Percentiles rank a stretch among this genome's conserved stretches.
Conservation (phyloP, 805 yeast species). For the Cyberlindnera americana region DNA sequence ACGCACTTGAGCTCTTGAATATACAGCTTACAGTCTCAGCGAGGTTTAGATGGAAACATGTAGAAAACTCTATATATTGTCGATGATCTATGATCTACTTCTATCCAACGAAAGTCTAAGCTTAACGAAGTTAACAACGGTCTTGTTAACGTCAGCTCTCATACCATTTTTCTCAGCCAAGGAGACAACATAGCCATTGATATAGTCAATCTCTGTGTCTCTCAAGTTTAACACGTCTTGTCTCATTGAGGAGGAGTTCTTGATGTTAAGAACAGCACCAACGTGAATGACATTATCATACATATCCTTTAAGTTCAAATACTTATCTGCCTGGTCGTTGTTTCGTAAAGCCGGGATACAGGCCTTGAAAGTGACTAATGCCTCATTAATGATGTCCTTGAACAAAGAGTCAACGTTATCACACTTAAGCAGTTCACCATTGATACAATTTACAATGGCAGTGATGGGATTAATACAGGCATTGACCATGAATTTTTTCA, state of each 20-base stretch:
- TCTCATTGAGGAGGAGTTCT: slow-evolving; percentile 52
- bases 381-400: slow-evolving; percentile 32
- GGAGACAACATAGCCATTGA: slow-evolving; percentile 73
- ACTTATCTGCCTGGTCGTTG: slow-evolving; percentile 18
- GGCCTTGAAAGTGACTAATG: slow-evolving; percentile 29
- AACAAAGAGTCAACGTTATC: slow-evolving; percentile 37
- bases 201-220: slow-evolving; percentile 73
- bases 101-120: slow-evolving; percentile 28
- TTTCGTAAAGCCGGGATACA: slow-evolving; percentile 30
- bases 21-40: too few relatives aligned
- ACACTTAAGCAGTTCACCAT: slow-evolving; percentile 66
- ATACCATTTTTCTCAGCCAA: slow-evolving; percentile 46
- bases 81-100: slow-evolving; percentile 9
- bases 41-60: too few relatives aligned
- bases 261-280: slow-evolving; percentile 44
- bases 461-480: slow-evolving; percentile 83
- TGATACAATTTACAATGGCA: slow-evolving; percentile 69
- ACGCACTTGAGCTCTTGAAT: too few relatives aligned
- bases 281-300: slow-evolving; percentile 34
- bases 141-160: slow-evolving; percentile 30
- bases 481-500: slow-evolving; percentile 75
- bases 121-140: slow-evolving; percentile 33
- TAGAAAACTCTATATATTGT: too few relatives aligned
- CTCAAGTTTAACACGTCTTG: slow-evolving; percentile 51
- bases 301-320: slow-evolving; percentile 32